Evolutionary conservation across 2,329 filamentous ascomycete species (phyloP), one percentile per base, ranked within the genome.

Genomic region (Trichoderma simmonsii): DNA sequence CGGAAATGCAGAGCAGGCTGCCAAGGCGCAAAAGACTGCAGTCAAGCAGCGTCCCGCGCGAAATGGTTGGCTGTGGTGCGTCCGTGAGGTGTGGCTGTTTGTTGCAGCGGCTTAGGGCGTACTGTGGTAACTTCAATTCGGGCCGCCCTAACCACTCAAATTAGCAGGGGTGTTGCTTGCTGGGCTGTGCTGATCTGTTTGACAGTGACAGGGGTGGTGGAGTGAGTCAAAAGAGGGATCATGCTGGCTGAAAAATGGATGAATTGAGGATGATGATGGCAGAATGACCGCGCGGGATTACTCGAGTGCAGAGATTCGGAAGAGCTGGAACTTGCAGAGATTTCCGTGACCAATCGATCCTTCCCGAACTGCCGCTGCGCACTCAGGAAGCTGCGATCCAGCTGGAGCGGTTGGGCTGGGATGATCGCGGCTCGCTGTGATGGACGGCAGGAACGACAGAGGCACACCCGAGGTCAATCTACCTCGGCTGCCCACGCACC

Each of bases 11-110:
- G n/a, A 68, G n/a, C 59, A 56, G 59, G 68, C 43, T n/a, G 61
- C 59, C 51, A 56, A 57, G 51, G 18, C 65, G 56, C 56, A 64
- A 71, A 28, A 24, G 26, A 48, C 48, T 71, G 43, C 68, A 32
- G 30, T 30, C 36, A 30, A 59, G 34, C 36, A 62, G 26, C n/a
- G 26, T 71, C 12, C 30, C 54, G 61, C 69, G 61, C 61, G 62
- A 66, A 71, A 65, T 61, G 69, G 54, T 71, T 71, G 69, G 69
- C 69, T 66, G 69, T 60, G 32, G 62, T 34, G 34, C 34, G 54
- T 54, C 69, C n/a, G 62, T 34, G 54, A 15, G 61, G 28, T 15
- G 69, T 66, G 62, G 61, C 62, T 48, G 69, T 57, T 71, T 65
- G 61, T 60, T 54, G 69, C 36, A 28, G 54, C 64, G 39, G 26